These are phyloP conservation scores for Wickerhamomyces chambardii DNA, from an alignment of 805 yeast genomes.

Conservation along the genomic window DNA sequence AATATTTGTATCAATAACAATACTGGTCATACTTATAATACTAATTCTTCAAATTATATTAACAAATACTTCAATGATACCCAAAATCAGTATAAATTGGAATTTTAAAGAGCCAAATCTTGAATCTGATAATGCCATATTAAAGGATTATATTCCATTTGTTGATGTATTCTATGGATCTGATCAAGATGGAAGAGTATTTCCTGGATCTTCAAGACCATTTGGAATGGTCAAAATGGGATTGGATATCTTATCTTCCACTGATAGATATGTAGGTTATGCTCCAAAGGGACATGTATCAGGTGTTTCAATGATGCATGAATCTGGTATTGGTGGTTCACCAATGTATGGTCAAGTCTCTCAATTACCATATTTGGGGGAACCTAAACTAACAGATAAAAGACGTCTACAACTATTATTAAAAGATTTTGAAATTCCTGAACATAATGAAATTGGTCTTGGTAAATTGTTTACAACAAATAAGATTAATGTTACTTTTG, in stretches of 20 bases:
- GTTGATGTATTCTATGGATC: constrained; percentile 27
- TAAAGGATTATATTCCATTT: too few species aligned
- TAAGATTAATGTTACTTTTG: constrained; percentile 18
- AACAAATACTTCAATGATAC: too few species aligned
- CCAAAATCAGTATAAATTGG: too few species aligned
- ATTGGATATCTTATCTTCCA: too few species aligned
- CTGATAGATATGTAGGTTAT: constrained; percentile 26
- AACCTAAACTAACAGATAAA: not conserved
- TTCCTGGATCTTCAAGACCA: constrained; percentile 26
- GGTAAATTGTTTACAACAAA: constrained; percentile 16
- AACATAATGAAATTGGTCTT: constrained; percentile 18
- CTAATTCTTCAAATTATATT: too few species aligned
- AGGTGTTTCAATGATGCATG: constrained; percentile 29
- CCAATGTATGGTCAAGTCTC: constrained; percentile 26
- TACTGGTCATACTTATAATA: too few species aligned
- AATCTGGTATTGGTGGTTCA: constrained; percentile 30
- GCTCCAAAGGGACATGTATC: constrained; percentile 20
- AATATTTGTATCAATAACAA: too few species aligned
- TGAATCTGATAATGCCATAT: too few species aligned
- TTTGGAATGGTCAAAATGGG: constrained; percentile 20
- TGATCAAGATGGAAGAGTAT: constrained; percentile 23
- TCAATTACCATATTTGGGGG: constrained; percentile 19
- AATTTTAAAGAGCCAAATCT: too few species aligned
- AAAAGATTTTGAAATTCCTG: constrained; percentile 4
- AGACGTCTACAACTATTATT: too few species aligned